Base-by-base conservation (phyloP, 176 grass and related monocot genomes). In the Saccharum spontaneum region DNA sequence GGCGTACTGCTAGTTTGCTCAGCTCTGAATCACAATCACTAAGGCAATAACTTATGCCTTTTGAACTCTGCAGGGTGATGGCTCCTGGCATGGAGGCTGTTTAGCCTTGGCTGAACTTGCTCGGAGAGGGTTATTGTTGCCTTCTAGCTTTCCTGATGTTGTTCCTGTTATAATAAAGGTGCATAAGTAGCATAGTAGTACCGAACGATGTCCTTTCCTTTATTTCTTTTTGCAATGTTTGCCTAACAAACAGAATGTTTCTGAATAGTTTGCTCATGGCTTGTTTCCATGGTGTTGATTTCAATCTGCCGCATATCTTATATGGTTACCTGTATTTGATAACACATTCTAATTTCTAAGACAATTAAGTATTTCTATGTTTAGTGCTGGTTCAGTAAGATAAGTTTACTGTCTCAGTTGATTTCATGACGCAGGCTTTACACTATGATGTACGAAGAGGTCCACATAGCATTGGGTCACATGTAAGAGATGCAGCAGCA, bases 61-160 rank as follows among this genome's bases (percentile, higher is more conserved):
- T 63, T 78, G 30, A 41, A 64, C 90, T 78, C 48, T 88, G 83
- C 79, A 98, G 96, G 96, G 91, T 71, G 96, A 98, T 89, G 89
- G 96, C 62, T 98, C 91, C 26, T 98, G 93, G 96, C 93, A 98
- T 67, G 96, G 96, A 81, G 96, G 96, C 13, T 98, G 96, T 88
- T 92, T 98, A 86, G 96, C 93, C 85, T 89, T 98, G 85, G 96
- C 96, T 82, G 96, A 98, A 90, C 81, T 98, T 79, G 89, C 96
- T 88, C 79, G 96, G 46, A 91, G 93, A 89, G 96, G 96, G 6
- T 86, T 98, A 67, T 87, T 98, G 77, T 88, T 98, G 30, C 96
- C 96, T 87, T 89, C 68, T 71, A 90, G 93, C 82, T 92, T 98
- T 72, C 86, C 91, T 80, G 88, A 93, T 86, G 93, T 95, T 83